phyloP scores from a whole-genome alignment of 2,329 filamentous ascomycete species.

The Calonectria multiphialidica region DNA sequence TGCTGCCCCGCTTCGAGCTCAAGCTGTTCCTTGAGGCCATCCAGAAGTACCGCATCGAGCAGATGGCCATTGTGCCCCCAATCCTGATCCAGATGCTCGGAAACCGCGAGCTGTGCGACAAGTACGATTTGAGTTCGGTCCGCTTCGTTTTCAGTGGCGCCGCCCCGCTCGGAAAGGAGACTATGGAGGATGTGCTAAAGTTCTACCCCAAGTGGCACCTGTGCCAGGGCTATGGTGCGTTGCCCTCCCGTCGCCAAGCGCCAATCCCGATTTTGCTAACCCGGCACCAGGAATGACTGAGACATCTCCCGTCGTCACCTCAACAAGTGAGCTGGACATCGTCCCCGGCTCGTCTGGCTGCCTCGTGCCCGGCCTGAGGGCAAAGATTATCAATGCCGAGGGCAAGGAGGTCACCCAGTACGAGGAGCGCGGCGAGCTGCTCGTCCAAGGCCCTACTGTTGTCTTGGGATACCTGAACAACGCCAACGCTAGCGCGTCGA shows the following conservation, averaged over 20 bases:
- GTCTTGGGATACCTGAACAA: slow-evolving; percentile 90
- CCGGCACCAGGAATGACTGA: slow-evolving; percentile 74
- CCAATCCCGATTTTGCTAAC: background rate
- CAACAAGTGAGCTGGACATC: slow-evolving; percentile 69
- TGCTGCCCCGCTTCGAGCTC: slow-evolving; percentile 83
- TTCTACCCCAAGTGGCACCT: slow-evolving; percentile 75
- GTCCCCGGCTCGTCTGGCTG: slow-evolving; percentile 77
- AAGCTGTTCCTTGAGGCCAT: slow-evolving; percentile 73
- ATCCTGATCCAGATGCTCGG: slow-evolving; percentile 82
- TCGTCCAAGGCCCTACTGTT: slow-evolving; percentile 81
- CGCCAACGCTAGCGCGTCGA: slow-evolving; percentile 83
- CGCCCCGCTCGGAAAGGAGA: slow-evolving; percentile 79
- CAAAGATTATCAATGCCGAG: slow-evolving; percentile 74
- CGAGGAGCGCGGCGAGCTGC: slow-evolving; percentile 82
- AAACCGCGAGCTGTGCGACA: slow-evolving; percentile 66
- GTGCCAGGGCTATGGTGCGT: slow-evolving; percentile 77
- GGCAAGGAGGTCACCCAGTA: slow-evolving; percentile 77
- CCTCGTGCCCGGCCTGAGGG: slow-evolving; percentile 72
- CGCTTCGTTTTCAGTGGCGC: slow-evolving; percentile 77
- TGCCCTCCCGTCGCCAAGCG: rapidly evolving
- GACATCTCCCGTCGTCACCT: slow-evolving; percentile 75
- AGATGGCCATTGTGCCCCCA: slow-evolving; percentile 79
- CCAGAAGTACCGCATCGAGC: slow-evolving; percentile 75
- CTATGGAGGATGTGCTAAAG: slow-evolving; percentile 70
- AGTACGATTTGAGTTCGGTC: slow-evolving; percentile 79